Evolutionary conservation across 1,284 basidiomycete species (phyloP).

Genomic region (Tremellales sp.): DNA sequence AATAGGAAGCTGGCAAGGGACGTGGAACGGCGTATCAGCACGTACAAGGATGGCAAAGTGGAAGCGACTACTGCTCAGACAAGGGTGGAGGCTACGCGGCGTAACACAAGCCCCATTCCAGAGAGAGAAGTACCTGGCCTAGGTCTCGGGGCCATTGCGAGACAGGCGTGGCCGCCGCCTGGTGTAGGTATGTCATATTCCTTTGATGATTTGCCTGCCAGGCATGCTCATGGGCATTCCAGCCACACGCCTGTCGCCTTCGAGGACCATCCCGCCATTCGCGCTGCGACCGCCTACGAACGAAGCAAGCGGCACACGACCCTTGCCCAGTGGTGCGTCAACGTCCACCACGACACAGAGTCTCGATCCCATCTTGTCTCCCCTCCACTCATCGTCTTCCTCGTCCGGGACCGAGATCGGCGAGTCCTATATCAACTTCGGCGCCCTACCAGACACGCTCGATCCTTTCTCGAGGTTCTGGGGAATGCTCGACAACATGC

Average conservation of each 20-base stretch:
- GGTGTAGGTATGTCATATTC: slow-evolving; percentile 7
- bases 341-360: background rate
- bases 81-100: background rate
- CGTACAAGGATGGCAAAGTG: background rate
- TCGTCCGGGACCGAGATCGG: slow-evolving; percentile 17
- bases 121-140: background rate
- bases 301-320: background rate
- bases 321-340: slow-evolving; percentile 2
- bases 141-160: slow-evolving; percentile 1
- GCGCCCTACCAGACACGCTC: slow-evolving; percentile 31
- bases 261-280: slow-evolving; percentile 31
- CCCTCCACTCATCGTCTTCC: slow-evolving; percentile 35
- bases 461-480: slow-evolving; percentile 50
- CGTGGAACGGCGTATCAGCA: slow-evolving; percentile 37
- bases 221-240: background rate
- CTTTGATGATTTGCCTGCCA: background rate
- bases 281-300: slow-evolving; percentile 22
- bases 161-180: slow-evolving; percentile 5
- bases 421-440: slow-evolving; percentile 36
- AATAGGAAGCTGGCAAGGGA: slow-evolving; percentile 42
- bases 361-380: too few relatives aligned
- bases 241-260: slow-evolving; percentile 10
- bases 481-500: slow-evolving; percentile 46
- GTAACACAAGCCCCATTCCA: background rate
- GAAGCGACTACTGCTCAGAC: background rate